Percentiles rank a stretch among this genome's conserved stretches.
Conservation (phyloP, 768 basidiomycete genomes). For the Termitomyces titanicus region DNA sequence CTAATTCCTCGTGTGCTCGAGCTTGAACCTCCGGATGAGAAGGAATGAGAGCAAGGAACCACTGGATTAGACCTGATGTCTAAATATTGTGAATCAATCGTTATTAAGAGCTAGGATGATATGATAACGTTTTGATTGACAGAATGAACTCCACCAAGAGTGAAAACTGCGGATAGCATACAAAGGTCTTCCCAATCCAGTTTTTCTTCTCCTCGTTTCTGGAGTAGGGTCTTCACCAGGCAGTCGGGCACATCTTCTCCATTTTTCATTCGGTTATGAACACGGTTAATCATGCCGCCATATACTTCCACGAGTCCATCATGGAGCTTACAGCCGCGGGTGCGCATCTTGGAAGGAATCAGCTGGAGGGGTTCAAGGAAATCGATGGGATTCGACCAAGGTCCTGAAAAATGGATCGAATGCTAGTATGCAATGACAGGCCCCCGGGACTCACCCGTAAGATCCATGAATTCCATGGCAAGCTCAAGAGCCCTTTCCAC, state of each 20-base stretch:
- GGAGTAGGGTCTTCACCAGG: conserved; percentile 35
- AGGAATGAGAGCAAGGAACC: conserved; percentile 33
- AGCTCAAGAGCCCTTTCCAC: conserved; percentile 30
- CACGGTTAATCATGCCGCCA: conserved; percentile 32
- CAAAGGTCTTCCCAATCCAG: conserved; percentile 35
- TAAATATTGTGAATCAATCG: conserved; percentile 3
- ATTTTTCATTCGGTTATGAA: conserved; percentile 29
- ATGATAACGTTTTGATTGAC: conserved; percentile 18
- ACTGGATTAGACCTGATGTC: conserved; percentile 33
- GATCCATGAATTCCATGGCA: conserved; percentile 42
- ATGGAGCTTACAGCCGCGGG: conserved; percentile 36
- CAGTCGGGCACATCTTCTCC: conserved; percentile 40
- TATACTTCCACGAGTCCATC: conserved; percentile 31
- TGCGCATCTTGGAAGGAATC: conserved; percentile 31
- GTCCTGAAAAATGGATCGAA: conserved; percentile 25
- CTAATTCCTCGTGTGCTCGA: conserved; percentile 26
- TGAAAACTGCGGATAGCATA: conserved; percentile 36
- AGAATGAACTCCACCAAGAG: conserved; percentile 39
- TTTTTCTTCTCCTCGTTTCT: conserved; percentile 28
- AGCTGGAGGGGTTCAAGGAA: conserved; percentile 38
- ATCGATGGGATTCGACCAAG: conserved; percentile 41
- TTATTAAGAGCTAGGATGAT: no score
- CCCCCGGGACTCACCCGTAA: conserved; percentile 13
- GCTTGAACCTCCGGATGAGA: conserved; percentile 24
- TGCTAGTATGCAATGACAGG: no score